phyloP scores from a whole-genome alignment of 345 rosid species.

The Populus pruinosa region DNA sequence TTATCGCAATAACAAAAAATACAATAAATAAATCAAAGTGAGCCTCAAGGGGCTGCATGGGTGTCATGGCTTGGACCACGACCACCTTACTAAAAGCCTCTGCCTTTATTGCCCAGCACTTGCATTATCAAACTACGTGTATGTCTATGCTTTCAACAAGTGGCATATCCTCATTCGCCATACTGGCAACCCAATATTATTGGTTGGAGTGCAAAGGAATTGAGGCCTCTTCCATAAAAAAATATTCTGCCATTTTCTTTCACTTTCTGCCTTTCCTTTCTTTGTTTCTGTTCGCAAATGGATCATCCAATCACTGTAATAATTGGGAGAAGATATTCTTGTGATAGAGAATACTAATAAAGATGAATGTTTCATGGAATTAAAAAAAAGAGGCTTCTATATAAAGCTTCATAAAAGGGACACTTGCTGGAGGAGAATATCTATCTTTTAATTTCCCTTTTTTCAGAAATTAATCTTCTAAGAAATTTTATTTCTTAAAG shows the following conservation, averaged over 20 bases:
- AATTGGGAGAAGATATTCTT: conserved; percentile 19
- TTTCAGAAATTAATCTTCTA: background rate
- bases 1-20: too few relatives aligned
- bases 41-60: background rate
- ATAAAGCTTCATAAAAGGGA: conserved; percentile 10
- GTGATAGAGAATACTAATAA: conserved; percentile 11
- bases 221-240: background rate
- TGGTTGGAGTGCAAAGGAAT: background rate
- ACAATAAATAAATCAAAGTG: background rate
- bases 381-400: background rate
- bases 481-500: conserved; percentile 7
- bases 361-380: background rate
- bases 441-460: background rate
- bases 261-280: background rate
- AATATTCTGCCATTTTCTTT: conserved; percentile 21
- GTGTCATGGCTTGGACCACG: conserved; percentile 20
- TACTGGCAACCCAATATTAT: background rate
- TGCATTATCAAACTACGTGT: background rate
- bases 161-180: conserved; percentile 12
- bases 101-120: background rate
- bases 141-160: background rate
- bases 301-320: conserved; percentile 21
- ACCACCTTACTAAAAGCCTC: background rate
- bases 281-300: conserved; percentile 25
- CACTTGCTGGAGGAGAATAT: conserved; percentile 22